A percentile compares a stretch with the other conserved stretches of the same genome.
Conservation (phyloP, 2,329 filamentous ascomycete species). For the Xylariales sp. region DNA sequence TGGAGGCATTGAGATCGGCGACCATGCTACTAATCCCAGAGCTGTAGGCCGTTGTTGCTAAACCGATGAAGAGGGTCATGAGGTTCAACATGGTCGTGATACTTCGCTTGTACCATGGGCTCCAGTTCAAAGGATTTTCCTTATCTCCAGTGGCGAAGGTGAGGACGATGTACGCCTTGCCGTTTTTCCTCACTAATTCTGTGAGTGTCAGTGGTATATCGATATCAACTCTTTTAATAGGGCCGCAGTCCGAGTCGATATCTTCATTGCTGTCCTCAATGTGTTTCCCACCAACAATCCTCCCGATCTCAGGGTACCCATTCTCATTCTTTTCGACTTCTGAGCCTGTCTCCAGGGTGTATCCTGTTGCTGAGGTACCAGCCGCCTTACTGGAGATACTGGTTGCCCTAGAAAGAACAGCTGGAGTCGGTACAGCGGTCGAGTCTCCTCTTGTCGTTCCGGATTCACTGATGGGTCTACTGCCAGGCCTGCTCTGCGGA, state of each 20-base stretch:
- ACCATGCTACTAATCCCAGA: conserved; percentile 43
- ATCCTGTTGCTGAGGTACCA: not conserved
- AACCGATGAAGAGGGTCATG: conserved; percentile 50
- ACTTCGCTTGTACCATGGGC: conserved; percentile 35
- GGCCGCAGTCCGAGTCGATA: conserved; percentile 28
- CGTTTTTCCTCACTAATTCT: conserved; percentile 35
- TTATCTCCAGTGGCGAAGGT: conserved; percentile 40
- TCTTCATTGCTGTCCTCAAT: conserved; percentile 27
- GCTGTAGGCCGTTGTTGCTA: conserved; percentile 49
- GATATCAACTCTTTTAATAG: conserved; percentile 37
- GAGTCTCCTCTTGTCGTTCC: conserved; percentile 1
- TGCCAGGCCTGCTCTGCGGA: conserved; percentile 1
- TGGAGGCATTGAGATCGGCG: conserved; percentile 35
- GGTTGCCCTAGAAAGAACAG: not conserved
- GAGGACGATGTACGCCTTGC: conserved; percentile 39
- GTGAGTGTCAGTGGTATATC: conserved; percentile 45
- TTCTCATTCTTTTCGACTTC: conserved; percentile 12
- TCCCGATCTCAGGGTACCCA: conserved; percentile 19
- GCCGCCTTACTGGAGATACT: conserved; percentile 1
- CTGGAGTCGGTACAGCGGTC: not conserved
- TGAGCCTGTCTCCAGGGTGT: conserved; percentile 3
- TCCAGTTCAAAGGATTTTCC: conserved; percentile 50
- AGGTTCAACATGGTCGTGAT: conserved; percentile 42
- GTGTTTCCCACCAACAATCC: conserved; percentile 34
- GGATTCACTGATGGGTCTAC: conserved; percentile 6